These are phyloP conservation scores for Picochlorum sp. DNA, from an alignment of 139 green algal genomes.

Conservation along the genomic window DNA sequence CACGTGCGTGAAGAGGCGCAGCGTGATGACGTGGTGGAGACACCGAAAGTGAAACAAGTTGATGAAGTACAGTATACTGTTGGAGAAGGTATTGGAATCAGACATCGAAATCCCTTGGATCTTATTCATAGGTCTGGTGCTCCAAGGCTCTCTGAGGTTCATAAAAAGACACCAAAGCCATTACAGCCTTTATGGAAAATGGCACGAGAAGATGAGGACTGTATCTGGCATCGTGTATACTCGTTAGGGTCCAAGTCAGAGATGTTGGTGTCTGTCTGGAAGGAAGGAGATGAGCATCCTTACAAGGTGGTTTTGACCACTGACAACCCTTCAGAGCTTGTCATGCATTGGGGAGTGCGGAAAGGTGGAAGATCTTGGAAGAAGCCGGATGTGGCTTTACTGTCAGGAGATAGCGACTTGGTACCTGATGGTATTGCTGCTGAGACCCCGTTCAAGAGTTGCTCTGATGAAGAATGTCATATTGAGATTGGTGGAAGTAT, in stretches of 20 bases:
- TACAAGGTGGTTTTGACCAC: conserved; percentile 53
- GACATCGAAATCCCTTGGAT: conserved; percentile 52
- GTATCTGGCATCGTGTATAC: conserved; percentile 41
- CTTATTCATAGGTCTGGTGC: conserved; percentile 53
- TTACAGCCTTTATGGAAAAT: conserved; percentile 33
- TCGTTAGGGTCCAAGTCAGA: conserved; percentile 53
- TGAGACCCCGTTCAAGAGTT: conserved; percentile 50
- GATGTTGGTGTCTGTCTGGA: conserved; percentile 65
- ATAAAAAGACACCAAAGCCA: conserved; percentile 7
- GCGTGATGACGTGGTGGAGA: background rate
- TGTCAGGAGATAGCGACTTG: conserved; percentile 12
- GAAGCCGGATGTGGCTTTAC: conserved; percentile 14
- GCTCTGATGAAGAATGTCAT: conserved; percentile 36
- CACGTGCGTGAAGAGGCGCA: background rate
- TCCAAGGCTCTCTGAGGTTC: conserved; percentile 21
- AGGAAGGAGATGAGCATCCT: conserved; percentile 19
- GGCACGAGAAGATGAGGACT: conserved; percentile 27
- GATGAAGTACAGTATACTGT: conserved; percentile 17
- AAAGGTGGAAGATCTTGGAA: conserved; percentile 32
- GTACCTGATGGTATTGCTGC: conserved; percentile 28
- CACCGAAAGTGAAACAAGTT: background rate
- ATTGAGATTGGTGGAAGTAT: conserved; percentile 35
- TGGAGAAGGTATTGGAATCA: conserved; percentile 43
- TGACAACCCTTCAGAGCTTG: conserved; percentile 44
- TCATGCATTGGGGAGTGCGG: conserved; percentile 83